Conservation (phyloP, 1,139 yeast species). For the Saccharomyces hybrid region DNA sequence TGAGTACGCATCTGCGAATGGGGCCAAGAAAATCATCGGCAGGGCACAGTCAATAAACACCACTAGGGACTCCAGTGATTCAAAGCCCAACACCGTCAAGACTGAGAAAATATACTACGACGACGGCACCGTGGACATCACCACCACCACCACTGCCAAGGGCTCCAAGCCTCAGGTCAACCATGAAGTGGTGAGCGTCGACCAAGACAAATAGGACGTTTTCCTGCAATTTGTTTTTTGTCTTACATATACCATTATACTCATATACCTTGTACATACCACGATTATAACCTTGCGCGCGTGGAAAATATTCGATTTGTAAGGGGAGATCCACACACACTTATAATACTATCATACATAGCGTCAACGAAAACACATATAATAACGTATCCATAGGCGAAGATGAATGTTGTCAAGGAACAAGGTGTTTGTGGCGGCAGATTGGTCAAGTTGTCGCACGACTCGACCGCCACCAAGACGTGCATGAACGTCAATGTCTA, state of each 20-base stretch:
- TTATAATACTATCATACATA: neutral
- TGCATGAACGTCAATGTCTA: slow-evolving; percentile 78
- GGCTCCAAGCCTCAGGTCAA: neutral
- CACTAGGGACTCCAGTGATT: slow-evolving; percentile 42
- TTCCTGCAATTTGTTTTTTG: neutral
- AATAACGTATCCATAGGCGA: neutral
- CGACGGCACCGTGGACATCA: slow-evolving; percentile 55
- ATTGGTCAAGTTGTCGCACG: slow-evolving; percentile 66
- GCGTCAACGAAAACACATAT: neutral
- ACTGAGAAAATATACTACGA: slow-evolving; percentile 48
- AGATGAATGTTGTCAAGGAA: slow-evolving; percentile 25
- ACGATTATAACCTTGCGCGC: neutral
- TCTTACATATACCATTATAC: neutral
- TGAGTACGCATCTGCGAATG: slow-evolving; percentile 9
- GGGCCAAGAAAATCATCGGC: slow-evolving; percentile 41
- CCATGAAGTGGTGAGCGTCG: neutral
- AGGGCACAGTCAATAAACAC: slow-evolving; percentile 40
- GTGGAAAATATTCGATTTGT: neutral
- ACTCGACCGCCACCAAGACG: slow-evolving; percentile 57
- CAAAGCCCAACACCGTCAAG: slow-evolving; percentile 47
- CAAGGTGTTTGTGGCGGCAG: slow-evolving; percentile 70
- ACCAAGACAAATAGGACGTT: neutral
- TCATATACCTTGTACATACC: neutral
- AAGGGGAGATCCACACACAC: neutral
- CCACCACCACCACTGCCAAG: slow-evolving; percentile 12